Conservation (phyloP, 805 yeast species). For the Lipomyces spencermartinsiae region DNA sequence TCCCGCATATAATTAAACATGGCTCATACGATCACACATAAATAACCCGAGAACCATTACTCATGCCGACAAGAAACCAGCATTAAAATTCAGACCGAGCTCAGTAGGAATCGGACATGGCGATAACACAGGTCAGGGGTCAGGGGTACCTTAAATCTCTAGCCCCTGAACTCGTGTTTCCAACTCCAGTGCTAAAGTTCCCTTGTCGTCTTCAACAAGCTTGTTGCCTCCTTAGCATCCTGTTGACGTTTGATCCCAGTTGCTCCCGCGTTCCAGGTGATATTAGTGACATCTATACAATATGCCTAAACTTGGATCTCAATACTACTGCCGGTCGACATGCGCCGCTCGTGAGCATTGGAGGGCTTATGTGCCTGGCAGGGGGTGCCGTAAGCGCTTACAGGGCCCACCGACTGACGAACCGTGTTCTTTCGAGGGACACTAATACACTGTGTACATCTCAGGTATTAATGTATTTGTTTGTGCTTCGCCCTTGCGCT, state of each 20-base stretch:
- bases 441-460: background rate
- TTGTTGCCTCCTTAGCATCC: background rate
- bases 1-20: background rate
- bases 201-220: background rate
- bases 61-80: slow-evolving; percentile 3
- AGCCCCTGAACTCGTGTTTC: too few species aligned
- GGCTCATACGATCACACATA: background rate
- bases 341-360: slow-evolving; percentile 1
- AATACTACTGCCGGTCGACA: slow-evolving; percentile 3
- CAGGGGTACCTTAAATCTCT: background rate
- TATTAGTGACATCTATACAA: background rate
- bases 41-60: background rate
- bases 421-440: background rate
- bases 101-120: background rate
- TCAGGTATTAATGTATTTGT: background rate
- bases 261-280: background rate
- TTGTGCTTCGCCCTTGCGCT: background rate
- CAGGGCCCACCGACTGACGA: background rate
- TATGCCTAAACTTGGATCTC: background rate
- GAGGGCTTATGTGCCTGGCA: slow-evolving; percentile 5
- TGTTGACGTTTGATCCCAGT: background rate
- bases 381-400: background rate
- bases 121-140: background rate
- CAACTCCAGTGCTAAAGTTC: background rate
- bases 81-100: background rate